phyloP scores from a whole-genome alignment of 495 filamentous ascomycete species.

The Aspergillus ellipticus region DNA sequence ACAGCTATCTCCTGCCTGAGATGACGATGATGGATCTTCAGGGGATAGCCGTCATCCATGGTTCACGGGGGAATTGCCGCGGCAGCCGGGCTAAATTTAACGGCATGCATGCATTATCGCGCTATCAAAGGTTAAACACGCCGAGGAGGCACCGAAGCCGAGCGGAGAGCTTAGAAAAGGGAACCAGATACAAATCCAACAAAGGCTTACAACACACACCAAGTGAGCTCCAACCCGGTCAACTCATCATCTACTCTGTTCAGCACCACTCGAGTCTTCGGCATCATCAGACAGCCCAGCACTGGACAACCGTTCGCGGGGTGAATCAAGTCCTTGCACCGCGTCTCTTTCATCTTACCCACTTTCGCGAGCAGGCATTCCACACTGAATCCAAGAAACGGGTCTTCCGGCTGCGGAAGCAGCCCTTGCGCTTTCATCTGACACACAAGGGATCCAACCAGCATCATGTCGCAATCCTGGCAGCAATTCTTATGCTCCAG shows the following conservation, averaged over 20 bases:
- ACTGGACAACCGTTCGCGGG: background rate
- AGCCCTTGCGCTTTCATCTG: background rate
- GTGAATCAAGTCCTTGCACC: slow-evolving; percentile 4
- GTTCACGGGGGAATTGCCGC: no score
- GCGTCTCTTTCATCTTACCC: background rate
- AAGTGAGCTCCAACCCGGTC: background rate
- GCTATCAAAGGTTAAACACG: no score
- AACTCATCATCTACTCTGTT: background rate
- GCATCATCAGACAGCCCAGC: background rate
- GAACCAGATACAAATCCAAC: background rate
- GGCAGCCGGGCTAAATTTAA: no score
- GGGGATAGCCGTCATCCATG: no score
- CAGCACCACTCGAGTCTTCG: background rate
- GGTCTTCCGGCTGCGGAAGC: slow-evolving; percentile 1
- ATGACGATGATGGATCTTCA: no score
- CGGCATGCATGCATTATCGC: no score
- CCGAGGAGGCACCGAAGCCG: background rate
- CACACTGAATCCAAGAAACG: background rate
- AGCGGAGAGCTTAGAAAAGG: background rate
- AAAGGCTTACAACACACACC: no score
- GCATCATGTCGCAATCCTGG: slow-evolving; percentile 2
- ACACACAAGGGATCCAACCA: background rate
- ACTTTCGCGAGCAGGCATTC: background rate
- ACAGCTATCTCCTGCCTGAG: no score
- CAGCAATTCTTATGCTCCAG: slow-evolving; percentile 1